A percentile compares a stretch with the other conserved stretches of the same genome.
Evolutionary conservation across 257 asterid species (phyloP).

Genomic region (Cruciata laevipes): DNA sequence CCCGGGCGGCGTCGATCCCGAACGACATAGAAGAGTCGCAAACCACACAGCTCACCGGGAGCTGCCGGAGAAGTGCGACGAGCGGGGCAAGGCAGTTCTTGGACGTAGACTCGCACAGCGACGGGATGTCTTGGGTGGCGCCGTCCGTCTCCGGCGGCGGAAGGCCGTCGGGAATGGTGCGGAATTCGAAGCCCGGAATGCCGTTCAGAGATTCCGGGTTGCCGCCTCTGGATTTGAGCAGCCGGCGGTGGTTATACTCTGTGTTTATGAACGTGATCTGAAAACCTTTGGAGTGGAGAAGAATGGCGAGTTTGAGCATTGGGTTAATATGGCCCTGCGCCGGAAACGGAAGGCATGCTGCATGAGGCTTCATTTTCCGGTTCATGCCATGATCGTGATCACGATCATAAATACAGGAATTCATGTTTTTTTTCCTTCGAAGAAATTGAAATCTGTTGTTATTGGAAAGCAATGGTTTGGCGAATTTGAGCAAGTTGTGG

Average conservation of each 20-base stretch:
- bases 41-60: slow-evolving; percentile 25
- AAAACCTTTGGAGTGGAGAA: slow-evolving; percentile 46
- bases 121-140: slow-evolving; percentile 18
- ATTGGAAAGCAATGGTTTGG: neutral
- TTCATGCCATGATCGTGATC: no score
- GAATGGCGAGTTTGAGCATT: slow-evolving; percentile 43
- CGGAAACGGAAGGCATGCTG: slow-evolving; percentile 32
- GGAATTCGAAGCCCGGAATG: slow-evolving; percentile 24
- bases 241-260: slow-evolving; percentile 41
- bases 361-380: slow-evolving; percentile 19
- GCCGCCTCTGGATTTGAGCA: slow-evolving; percentile 25
- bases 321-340: slow-evolving; percentile 45
- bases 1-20: slow-evolving; percentile 19
- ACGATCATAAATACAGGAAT: neutral
- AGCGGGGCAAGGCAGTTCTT: slow-evolving; percentile 21
- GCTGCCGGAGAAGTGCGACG: slow-evolving; percentile 17
- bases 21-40: slow-evolving; percentile 22
- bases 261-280: slow-evolving; percentile 48
- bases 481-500: neutral
- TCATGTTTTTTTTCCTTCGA: neutral
- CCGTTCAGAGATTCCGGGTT: slow-evolving; percentile 5
- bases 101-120: slow-evolving; percentile 16
- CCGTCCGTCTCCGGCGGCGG: neutral
- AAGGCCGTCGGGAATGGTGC: slow-evolving; percentile 34
- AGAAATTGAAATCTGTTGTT: neutral